Evolutionary conservation across 108 stramenopile genomes (phyloP).

Genomic region (Hondaea fermentalgiana): DNA sequence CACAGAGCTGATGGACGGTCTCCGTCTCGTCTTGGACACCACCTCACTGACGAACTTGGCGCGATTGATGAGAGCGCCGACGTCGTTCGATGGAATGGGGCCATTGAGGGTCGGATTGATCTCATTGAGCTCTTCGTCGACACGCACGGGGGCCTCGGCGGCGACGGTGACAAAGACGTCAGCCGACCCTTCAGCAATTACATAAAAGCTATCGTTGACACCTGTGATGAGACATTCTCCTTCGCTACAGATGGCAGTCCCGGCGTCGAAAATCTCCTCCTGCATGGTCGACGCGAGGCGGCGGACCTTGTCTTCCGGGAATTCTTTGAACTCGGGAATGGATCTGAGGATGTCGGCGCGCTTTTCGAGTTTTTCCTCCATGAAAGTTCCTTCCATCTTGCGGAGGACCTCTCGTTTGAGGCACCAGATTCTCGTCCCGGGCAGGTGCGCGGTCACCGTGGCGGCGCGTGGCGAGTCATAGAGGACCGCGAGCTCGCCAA

Average conservation of each 20-base stretch:
- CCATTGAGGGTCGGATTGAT: background rate
- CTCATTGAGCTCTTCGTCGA: background rate
- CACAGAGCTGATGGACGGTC: background rate
- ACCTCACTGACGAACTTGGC: background rate
- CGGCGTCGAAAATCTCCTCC: background rate
- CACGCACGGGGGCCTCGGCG: background rate
- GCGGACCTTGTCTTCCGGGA: background rate
- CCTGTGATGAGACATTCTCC: background rate
- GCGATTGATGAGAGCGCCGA: background rate
- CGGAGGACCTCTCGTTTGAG: background rate
- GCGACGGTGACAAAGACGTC: background rate
- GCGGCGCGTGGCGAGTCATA: constrained; percentile 52
- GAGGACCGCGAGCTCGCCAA: constrained; percentile 59
- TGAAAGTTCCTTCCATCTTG: background rate
- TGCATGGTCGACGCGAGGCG: background rate
- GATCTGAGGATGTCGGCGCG: background rate
- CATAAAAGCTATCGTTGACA: background rate
- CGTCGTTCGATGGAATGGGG: background rate
- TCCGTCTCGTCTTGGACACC: background rate
- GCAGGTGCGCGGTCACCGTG: constrained; percentile 36
- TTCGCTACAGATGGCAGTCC: background rate
- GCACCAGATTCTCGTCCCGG: background rate
- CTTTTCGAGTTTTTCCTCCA: background rate
- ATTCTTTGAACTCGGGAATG: background rate
- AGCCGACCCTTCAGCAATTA: background rate